Evolutionary conservation across 2,329 filamentous ascomycete species (phyloP).

Genomic region (Nemania sp.): DNA sequence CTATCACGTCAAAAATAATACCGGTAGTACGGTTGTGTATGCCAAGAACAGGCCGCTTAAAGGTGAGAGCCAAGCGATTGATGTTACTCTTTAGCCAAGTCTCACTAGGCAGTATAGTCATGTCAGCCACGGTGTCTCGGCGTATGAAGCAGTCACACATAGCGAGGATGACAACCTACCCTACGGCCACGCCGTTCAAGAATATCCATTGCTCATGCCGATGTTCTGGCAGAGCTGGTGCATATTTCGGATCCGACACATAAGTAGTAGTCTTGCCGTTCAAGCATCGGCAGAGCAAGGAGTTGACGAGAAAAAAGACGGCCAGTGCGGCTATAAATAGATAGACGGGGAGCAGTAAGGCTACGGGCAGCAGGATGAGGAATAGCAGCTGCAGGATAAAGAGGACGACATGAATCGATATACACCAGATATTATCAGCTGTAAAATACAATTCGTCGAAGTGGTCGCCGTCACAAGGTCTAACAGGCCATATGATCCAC

Average conservation of each 20-base stretch:
- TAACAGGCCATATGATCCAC: conserved; percentile 70
- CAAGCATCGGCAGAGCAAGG: conserved; percentile 62
- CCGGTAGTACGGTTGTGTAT: conserved; percentile 82
- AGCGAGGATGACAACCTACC: conserved; percentile 56
- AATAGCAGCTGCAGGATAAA: conserved; percentile 70
- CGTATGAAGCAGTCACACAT: neutral
- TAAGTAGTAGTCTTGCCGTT: conserved; percentile 66
- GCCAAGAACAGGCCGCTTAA: conserved; percentile 76
- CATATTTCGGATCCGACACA: conserved; percentile 65
- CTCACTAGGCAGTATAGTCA: conserved; percentile 56
- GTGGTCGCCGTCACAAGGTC: conserved; percentile 62
- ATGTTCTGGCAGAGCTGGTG: conserved; percentile 62
- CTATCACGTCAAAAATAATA: conserved; percentile 79
- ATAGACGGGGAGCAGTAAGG: conserved; percentile 63
- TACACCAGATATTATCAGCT: conserved; percentile 65
- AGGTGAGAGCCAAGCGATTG: conserved; percentile 77
- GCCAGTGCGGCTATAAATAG: conserved; percentile 55
- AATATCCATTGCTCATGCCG: conserved; percentile 82
- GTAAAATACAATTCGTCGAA: conserved; percentile 75
- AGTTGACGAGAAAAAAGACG: conserved; percentile 64
- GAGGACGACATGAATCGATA: conserved; percentile 70
- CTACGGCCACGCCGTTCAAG: conserved; percentile 77
- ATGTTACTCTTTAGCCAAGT: conserved; percentile 79
- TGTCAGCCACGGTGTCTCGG: conserved; percentile 28
- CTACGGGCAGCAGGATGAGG: conserved; percentile 67